A percentile compares a stretch with the other conserved stretches of the same genome.
These are phyloP conservation scores for Kwoniella botswanensis DNA, from an alignment of 768 basidiomycete genomes.

Conservation along the genomic window DNA sequence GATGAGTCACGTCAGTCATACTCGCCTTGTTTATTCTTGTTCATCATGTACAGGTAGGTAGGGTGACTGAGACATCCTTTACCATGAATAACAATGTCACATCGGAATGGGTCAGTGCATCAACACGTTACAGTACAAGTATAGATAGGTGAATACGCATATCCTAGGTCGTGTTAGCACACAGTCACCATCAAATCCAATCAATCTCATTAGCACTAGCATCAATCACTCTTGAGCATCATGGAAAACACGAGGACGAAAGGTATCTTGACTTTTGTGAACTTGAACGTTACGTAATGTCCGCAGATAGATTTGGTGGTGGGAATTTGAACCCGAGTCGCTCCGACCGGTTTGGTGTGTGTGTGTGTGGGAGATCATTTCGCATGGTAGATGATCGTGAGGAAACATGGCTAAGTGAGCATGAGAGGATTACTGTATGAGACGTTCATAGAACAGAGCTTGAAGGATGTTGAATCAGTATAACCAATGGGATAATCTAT, in stretches of 20 bases:
- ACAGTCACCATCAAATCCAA: slow-evolving; percentile 9
- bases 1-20: neutral
- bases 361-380: no score
- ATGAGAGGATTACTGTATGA: no score
- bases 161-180: neutral
- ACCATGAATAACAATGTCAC: neutral
- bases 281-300: slow-evolving; percentile 11
- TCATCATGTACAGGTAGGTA: neutral
- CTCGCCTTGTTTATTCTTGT: neutral
- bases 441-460: no score
- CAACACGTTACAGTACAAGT: neutral
- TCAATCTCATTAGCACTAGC: neutral
- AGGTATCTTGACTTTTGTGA: neutral
- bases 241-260: neutral
- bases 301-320: neutral
- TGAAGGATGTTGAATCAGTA: neutral
- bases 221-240: neutral
- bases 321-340: slow-evolving; percentile 20
- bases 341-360: slow-evolving; percentile 3
- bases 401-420: no score
- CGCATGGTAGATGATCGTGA: neutral
- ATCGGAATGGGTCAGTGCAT: neutral
- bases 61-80: neutral
- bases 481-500: neutral
- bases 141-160: neutral